Conservation (phyloP, 768 basidiomycete species). For the Pholiota molesta region DNA sequence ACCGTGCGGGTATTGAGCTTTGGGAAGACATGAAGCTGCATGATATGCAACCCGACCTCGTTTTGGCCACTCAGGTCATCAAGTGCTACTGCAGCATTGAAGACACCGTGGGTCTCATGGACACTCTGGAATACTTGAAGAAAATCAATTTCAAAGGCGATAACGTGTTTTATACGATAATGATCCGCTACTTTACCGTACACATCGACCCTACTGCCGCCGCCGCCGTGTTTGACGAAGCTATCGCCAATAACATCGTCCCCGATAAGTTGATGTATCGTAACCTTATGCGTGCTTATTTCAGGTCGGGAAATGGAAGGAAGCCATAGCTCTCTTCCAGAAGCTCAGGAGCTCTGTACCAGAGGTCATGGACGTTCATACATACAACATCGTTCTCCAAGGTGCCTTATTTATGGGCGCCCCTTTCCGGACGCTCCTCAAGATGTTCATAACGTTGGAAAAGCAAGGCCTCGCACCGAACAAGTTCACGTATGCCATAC, state of each 20-base stretch:
- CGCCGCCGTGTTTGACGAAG: conserved; percentile 66
- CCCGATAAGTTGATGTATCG: conserved; percentile 70
- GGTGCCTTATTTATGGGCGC: conserved; percentile 83
- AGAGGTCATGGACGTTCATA: conserved; percentile 39
- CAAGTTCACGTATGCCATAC: conserved; percentile 64
- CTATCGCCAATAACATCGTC: conserved; percentile 59
- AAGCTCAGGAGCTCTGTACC: not conserved
- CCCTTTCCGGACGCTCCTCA: conserved; percentile 66
- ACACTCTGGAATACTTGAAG: conserved; percentile 66
- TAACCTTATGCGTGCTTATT: conserved; percentile 81
- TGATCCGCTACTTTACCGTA: conserved; percentile 68
- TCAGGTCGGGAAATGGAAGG: conserved; percentile 81
- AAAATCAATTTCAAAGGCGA: conserved; percentile 48
- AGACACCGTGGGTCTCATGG: conserved; percentile 53
- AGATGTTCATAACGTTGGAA: conserved; percentile 60
- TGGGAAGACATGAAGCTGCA: conserved; percentile 41
- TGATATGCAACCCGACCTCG: conserved; percentile 54
- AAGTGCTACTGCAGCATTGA: conserved; percentile 55
- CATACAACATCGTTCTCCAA: conserved; percentile 81
- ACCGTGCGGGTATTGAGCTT: conserved; percentile 55
- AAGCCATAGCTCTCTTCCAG: conserved; percentile 65
- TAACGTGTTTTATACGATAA: conserved; percentile 59
- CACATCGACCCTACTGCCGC: conserved; percentile 66
- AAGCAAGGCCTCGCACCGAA: conserved; percentile 58
- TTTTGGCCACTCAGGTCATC: conserved; percentile 65